These are phyloP conservation scores for Phyllosticta citriasiana DNA, from an alignment of 2,329 filamentous ascomycete species.

Conservation along the genomic window DNA sequence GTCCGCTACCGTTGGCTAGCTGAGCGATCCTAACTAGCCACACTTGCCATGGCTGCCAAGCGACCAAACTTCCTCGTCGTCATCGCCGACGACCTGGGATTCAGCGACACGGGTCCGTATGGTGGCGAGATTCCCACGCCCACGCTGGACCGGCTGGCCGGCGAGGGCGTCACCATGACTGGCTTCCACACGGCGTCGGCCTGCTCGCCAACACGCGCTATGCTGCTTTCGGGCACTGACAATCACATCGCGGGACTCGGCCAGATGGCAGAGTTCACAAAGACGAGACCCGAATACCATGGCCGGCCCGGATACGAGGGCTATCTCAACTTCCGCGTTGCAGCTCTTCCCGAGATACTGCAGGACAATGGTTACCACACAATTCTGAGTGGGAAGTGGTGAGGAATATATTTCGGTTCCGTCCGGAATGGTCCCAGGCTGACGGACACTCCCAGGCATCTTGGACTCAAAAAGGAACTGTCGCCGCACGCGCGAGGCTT, in stretches of 20 bases:
- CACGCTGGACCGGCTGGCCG: constrained; percentile 9
- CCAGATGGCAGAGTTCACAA: constrained; percentile 6
- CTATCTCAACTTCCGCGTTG: constrained; percentile 6
- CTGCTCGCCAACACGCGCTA: constrained; percentile 13
- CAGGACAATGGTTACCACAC: constrained; percentile 8
- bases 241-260: constrained; percentile 11
- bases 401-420: neutral
- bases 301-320: constrained; percentile 8
- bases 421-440: neutral
- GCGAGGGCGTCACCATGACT: constrained; percentile 6
- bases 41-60: neutral
- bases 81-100: constrained; percentile 17
- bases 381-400: constrained; percentile 5
- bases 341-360: constrained; percentile 6
- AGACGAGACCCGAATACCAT: neutral
- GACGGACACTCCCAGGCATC: neutral
- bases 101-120: constrained; percentile 11
- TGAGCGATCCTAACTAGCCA: neutral
- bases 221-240: constrained; percentile 9
- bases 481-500: constrained; percentile 3
- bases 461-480: constrained; percentile 8
- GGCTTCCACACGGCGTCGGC: constrained; percentile 10
- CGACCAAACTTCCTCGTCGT: constrained; percentile 19
- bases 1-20: neutral
- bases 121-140: constrained; percentile 12